phyloP scores from a whole-genome alignment of 257 asterid genomes.

The Apocynum venetum region DNA sequence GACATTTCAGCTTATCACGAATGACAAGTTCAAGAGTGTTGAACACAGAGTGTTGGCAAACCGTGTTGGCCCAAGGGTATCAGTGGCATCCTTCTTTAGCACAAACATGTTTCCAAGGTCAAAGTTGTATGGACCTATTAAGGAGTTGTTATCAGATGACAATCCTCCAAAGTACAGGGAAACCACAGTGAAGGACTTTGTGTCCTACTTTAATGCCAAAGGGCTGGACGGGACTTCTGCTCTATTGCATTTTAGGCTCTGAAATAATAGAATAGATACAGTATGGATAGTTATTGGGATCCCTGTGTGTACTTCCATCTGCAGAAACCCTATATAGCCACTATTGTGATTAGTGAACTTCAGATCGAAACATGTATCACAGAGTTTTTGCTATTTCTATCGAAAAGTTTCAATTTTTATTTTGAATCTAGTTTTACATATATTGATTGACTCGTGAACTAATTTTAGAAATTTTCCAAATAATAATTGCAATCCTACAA shows the following conservation, averaged over 20 bases:
- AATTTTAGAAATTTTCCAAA: too few relatives aligned
- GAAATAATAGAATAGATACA: not conserved
- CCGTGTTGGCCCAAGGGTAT: constrained; percentile 21
- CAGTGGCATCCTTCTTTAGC: constrained; percentile 27
- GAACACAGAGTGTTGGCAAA: constrained; percentile 29
- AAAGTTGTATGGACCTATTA: constrained; percentile 24
- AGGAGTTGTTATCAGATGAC: constrained; percentile 18
- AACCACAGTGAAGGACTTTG: constrained; percentile 18
- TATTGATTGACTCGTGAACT: too few relatives aligned
- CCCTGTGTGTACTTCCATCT: too few relatives aligned
- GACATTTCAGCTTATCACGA: constrained; percentile 23
- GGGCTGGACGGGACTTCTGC: constrained; percentile 25
- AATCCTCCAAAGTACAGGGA: constrained; percentile 30
- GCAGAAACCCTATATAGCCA: too few relatives aligned
- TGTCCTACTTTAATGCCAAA: constrained; percentile 5
- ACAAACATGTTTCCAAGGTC: constrained; percentile 18
- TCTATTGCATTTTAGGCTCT: constrained; percentile 22
- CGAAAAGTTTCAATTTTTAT: too few relatives aligned
- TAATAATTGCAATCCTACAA: too few relatives aligned
- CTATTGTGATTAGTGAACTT: too few relatives aligned
- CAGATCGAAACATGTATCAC: too few relatives aligned
- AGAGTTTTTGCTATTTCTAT: too few relatives aligned
- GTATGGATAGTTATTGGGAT: too few relatives aligned
- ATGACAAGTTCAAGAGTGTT: constrained; percentile 25
- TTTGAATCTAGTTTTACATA: too few relatives aligned